Base-by-base conservation (phyloP, 768 basidiomycete genomes). In the Amanita jacksonii region DNA sequence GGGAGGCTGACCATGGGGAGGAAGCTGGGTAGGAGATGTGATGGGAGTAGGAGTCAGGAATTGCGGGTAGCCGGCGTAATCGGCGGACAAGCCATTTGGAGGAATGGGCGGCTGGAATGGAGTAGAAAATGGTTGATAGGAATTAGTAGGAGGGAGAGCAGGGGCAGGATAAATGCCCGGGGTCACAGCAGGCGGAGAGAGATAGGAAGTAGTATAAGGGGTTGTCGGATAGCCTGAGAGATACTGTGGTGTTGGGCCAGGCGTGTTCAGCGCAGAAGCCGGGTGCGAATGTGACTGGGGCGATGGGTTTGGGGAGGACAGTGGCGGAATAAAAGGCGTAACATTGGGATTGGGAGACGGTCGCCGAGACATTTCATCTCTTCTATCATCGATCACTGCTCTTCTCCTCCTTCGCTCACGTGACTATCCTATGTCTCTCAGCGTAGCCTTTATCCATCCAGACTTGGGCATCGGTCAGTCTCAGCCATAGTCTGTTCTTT, bases 381-480 rank as follows among this genome's bases (percentile, higher is more conserved):
- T 12, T 3, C 20, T 18, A 16, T 19, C 30, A 8, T 35, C 15
- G n/a, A 3, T 8, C 5, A 12, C 18, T 9, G n/a, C n/a, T n/a
- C n/a, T n/a, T n/a, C n/a, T 1, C n/a, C 8, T 23, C 13, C 10
- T 12, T 9, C 12, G 15, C 13, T 36, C 35, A 44, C 43, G 32
- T 43, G 32, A 28, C 12, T 28, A 9, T 38, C 25, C 6, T 18
- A 47, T 47, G 46, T 27, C 31, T 7, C 38, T 40, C 38, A 40
- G 39, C 36, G 65, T 96, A 48, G 91, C 87, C 4, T 90, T 96
- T 62, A 70, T 96, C 43, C 93, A 97, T 57, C 93, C 93, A 25
- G 93, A 97, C 66, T 69, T 97, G 4, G 93, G 93, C 46, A 92
- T 97, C 40, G 93, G 92, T 91, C 52, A 56, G 57, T 57, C 15